Base-by-base conservation (phyloP, 371 early-diverging fungal genomes). In the Syncephalastrum racemosum region DNA sequence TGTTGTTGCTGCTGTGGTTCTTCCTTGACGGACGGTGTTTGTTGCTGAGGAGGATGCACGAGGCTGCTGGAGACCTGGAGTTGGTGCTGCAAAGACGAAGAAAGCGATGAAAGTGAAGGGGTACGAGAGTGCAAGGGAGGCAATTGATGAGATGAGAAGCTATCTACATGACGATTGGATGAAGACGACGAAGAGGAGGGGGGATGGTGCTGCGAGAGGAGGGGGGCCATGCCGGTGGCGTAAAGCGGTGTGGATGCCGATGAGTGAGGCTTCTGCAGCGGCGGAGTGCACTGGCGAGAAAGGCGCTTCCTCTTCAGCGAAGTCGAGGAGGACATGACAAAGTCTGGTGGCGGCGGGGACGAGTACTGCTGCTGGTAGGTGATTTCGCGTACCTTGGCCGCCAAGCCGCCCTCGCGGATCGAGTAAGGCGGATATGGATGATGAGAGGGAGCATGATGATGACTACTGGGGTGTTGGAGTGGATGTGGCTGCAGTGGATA, bases 181-280 rank as follows among this genome's bases (percentile, higher is more conserved):
- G 62, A 49, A 40, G 63, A 36, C 25, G 58, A 61, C 22, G 53
- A 54, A 43, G 49, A 47, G 31, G 60, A 58, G 50, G 57, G 48
- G 27, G 51, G 54, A 23, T 25, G 54, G 39, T 25, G 59, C 55
- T 46, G 62, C 31, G 43, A 47, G 59, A 39, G 54, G 36, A 40
- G 55, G 24, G 53, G 62, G 16, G 50, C 50, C 61, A 49, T 63
- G 16, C 58, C 59, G 36, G 59, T 52, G 12, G 63, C 59, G 48
- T 54, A 59, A 12, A 75, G 54, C n/a, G 75, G 75, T 8, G 75
- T 71, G 18, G 75, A 75, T 15, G 66, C 64, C 50, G 72, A 71
- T 1, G 72, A 69, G 20, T 49, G 64, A 2, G 66, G 64, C 39
- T 47, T 40, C 16, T 36, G 56, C 48, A 27, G 43, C 12, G 48